phyloP scores from a whole-genome alignment of 257 asterid genomes.

The Ligustrum vulgare region DNA sequence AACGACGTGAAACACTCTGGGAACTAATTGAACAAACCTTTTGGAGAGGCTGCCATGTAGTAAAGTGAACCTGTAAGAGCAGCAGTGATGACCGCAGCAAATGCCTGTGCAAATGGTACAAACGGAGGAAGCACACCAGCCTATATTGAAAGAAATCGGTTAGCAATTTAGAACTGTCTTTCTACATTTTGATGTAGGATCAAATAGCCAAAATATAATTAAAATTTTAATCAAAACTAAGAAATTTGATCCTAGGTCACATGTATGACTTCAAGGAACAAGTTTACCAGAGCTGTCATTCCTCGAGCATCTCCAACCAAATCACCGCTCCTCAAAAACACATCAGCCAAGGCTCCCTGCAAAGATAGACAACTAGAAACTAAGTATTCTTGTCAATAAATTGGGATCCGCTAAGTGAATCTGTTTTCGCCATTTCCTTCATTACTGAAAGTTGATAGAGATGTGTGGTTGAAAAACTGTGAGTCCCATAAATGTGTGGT shows the following conservation, averaged over 20 bases:
- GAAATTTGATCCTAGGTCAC: not conserved
- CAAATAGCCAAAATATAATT: not conserved
- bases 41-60: conserved; percentile 89
- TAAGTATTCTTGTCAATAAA: not conserved
- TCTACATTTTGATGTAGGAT: not conserved
- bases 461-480: too few relatives aligned
- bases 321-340: conserved; percentile 68
- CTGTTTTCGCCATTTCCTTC: not conserved
- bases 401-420: not conserved
- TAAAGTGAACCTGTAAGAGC: conserved; percentile 88
- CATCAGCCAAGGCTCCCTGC: conserved; percentile 88
- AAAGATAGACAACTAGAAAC: not conserved
- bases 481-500: too few relatives aligned
- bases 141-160: conserved; percentile 33
- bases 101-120: conserved; percentile 95
- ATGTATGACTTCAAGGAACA: not conserved
- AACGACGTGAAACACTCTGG: not conserved
- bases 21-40: conserved; percentile 43
- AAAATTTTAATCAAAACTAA: not conserved
- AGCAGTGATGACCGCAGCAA: conserved; percentile 93
- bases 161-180: not conserved
- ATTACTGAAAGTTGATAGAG: not conserved
- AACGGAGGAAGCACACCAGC: conserved; percentile 91
- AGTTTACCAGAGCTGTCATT: conserved; percentile 77
- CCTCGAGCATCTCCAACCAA: conserved; percentile 77